phyloP scores from a whole-genome alignment of 768 basidiomycete species.

The Candolleomyces aberdarensis region DNA sequence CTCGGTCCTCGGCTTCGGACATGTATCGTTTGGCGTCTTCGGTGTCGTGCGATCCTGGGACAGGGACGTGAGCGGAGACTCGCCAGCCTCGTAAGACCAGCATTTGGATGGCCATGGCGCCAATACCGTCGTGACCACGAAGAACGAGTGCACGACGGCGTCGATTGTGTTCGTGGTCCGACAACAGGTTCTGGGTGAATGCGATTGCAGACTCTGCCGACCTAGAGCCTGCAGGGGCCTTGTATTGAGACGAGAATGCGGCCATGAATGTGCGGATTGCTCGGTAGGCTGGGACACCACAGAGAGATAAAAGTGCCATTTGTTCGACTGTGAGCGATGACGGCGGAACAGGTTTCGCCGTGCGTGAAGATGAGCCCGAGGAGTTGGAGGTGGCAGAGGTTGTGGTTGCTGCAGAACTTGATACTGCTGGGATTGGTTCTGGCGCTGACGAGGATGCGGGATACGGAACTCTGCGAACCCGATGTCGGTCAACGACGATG shows the following conservation, averaged over 20 bases:
- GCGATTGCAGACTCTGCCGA: constrained; percentile 3
- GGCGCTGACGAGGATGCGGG: constrained; percentile 37
- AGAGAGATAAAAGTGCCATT: constrained; percentile 75
- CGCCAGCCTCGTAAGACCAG: constrained; percentile 66
- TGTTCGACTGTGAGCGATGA: constrained; percentile 54
- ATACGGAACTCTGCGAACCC: constrained; percentile 69
- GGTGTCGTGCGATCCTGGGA: constrained; percentile 17
- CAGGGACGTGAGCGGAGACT: constrained; percentile 66
- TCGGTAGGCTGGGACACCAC: constrained; percentile 79
- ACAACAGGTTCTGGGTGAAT: constrained; percentile 1
- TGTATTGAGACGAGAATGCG: constrained; percentile 31
- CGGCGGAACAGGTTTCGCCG: not conserved
- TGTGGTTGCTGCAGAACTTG: constrained; percentile 7
- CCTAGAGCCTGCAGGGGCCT: not conserved
- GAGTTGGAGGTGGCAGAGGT: constrained; percentile 17
- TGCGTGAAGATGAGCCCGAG: constrained; percentile 7
- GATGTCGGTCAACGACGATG: constrained; percentile 76
- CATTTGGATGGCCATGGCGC: constrained; percentile 78
- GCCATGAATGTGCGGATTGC: constrained; percentile 68
- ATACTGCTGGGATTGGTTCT: constrained; percentile 11
- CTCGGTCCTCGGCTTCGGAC: constrained; percentile 46
- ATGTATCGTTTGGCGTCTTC: constrained; percentile 32
- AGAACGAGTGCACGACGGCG: constrained; percentile 54
- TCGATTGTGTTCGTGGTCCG: constrained; percentile 21
- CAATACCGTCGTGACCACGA: constrained; percentile 69